Conservation (phyloP, 2,329 filamentous ascomycete species). For the Trichoderma gracile region DNA sequence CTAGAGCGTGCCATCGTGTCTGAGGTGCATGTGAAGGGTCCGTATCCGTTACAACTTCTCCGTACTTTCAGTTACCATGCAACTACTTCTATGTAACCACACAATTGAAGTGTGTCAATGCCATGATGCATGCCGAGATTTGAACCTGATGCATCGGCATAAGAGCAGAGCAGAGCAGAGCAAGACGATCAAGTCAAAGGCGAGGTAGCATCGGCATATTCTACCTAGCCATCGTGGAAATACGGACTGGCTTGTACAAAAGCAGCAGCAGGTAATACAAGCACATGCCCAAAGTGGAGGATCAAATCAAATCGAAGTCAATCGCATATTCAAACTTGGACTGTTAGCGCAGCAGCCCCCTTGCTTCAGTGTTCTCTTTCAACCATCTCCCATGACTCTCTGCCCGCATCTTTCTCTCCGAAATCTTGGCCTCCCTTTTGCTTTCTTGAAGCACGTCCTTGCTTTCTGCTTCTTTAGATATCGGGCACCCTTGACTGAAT, state of each 20-base stretch:
- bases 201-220: not conserved
- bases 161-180: too few species aligned
- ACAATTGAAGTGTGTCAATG: too few species aligned
- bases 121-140: too few species aligned
- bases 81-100: too few species aligned
- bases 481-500: not conserved
- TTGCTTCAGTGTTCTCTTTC: not conserved
- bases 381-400: not conserved
- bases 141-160: too few species aligned
- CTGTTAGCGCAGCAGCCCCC: conserved; percentile 5
- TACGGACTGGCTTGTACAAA: not conserved
- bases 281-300: conserved; percentile 2
- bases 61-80: too few species aligned
- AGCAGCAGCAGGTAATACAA: not conserved
- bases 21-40: not conserved
- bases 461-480: conserved; percentile 1
- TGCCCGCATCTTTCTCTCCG: not conserved
- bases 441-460: not conserved
- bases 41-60: not conserved
- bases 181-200: too few species aligned
- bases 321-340: too few species aligned
- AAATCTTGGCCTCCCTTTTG: not conserved
- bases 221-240: not conserved
- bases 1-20: conserved; percentile 10
- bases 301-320: not conserved